Evolutionary conservation across 1,284 basidiomycete genomes (phyloP).

Genomic region (Austropuccinia psidii): DNA sequence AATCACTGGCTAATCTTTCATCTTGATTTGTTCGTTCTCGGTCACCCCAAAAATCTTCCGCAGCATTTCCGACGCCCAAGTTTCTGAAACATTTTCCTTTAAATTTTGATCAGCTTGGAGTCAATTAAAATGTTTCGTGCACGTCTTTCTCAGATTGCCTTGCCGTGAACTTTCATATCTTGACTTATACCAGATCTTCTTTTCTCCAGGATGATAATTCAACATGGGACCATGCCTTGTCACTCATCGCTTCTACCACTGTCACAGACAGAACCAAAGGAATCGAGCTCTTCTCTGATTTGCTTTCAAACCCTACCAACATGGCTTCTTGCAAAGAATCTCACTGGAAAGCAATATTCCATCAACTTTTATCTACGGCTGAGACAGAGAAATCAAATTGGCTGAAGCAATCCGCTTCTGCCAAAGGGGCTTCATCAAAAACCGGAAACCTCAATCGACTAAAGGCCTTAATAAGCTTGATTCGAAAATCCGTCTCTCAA

Average conservation of each 20-base stretch:
- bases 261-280: conserved; percentile 30
- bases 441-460: conserved; percentile 13
- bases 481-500: conserved; percentile 23
- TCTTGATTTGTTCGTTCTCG: too few relatives aligned
- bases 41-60: too few relatives aligned
- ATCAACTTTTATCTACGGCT: conserved; percentile 20
- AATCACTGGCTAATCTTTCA: too few relatives aligned
- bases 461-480: background rate
- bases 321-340: conserved; percentile 15
- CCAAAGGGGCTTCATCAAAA: conserved; percentile 5
- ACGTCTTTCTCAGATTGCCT: too few relatives aligned
- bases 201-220: too few relatives aligned
- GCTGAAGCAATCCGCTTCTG: conserved; percentile 6
- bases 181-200: too few relatives aligned
- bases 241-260: conserved; percentile 5
- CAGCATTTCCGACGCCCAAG: too few relatives aligned
- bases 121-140: too few relatives aligned
- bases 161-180: too few relatives aligned
- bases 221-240: conserved; percentile 22
- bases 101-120: too few relatives aligned
- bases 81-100: too few relatives aligned
- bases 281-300: conserved; percentile 9
- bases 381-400: conserved; percentile 21
- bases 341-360: conserved; percentile 15
- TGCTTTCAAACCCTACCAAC: conserved; percentile 30